phyloP scores from a whole-genome alignment of 352 stramenopile species.

The Globisporangium yorkense region DNA sequence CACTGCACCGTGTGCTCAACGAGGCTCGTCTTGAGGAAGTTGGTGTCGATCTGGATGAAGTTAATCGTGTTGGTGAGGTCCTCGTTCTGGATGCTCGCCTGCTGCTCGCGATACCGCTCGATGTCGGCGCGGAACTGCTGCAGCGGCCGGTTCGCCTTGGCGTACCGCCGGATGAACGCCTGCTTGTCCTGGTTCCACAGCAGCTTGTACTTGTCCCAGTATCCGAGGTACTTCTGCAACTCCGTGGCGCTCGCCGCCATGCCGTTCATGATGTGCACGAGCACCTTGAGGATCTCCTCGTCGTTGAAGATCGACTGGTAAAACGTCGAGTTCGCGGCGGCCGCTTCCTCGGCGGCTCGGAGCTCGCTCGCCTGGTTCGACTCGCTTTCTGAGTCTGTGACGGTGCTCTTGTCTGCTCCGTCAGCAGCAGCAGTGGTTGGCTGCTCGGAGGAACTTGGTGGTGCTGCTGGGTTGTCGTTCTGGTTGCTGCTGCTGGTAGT shows the following conservation, averaged over 20 bases:
- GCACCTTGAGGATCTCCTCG: constrained; percentile 93
- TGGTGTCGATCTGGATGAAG: constrained; percentile 94
- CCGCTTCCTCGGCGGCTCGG: not conserved
- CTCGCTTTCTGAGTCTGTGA: constrained; percentile 2
- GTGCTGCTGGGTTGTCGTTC: constrained; percentile 6
- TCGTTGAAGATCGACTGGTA: constrained; percentile 95
- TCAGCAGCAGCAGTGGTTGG: not conserved
- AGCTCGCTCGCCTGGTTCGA: not conserved
- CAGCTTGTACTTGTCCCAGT: constrained; percentile 94
- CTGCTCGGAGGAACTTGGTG: not conserved
- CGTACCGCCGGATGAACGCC: constrained; percentile 93
- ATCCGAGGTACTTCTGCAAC: constrained; percentile 93
- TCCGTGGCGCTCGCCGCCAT: constrained; percentile 92
- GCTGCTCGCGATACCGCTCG: constrained; percentile 87
- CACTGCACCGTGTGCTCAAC: constrained; percentile 92
- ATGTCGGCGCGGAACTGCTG: constrained; percentile 93
- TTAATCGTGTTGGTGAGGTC: constrained; percentile 92
- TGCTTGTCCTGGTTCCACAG: constrained; percentile 94
- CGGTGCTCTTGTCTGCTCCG: not conserved
- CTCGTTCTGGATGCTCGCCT: constrained; percentile 90
- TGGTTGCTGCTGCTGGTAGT: constrained; percentile 22
- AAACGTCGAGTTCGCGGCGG: constrained; percentile 54
- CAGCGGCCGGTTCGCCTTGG: constrained; percentile 91
- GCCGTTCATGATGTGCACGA: constrained; percentile 95
- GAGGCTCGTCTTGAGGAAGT: constrained; percentile 88